A percentile compares a stretch with the other conserved stretches of the same genome.
These are phyloP conservation scores for Cyclostephanos invisitatus DNA, from an alignment of 108 stramenopile species.

Conservation along the genomic window DNA sequence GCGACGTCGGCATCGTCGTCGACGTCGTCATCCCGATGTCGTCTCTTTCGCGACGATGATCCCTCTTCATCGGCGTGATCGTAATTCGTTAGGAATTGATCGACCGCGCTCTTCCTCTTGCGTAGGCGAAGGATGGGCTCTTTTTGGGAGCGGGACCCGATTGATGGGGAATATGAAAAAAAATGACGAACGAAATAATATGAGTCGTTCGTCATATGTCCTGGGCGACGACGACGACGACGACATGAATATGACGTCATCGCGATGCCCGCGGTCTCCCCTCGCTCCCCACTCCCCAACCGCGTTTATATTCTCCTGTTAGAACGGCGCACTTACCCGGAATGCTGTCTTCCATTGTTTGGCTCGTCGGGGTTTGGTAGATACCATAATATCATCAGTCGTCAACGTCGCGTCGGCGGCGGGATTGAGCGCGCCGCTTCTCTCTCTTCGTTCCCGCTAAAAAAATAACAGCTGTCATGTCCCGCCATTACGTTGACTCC, in stretches of 20 bases:
- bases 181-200: too few species aligned
- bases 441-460: too few species aligned
- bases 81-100: background rate
- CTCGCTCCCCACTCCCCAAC: background rate
- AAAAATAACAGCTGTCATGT: too few species aligned
- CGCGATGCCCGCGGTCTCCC: background rate
- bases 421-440: too few species aligned
- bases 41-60: background rate
- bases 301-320: background rate
- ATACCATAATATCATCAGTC: too few species aligned
- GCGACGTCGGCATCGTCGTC: background rate
- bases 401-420: too few species aligned
- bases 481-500: too few species aligned
- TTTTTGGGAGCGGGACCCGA: too few species aligned
- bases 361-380: too few species aligned
- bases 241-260: background rate
- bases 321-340: background rate
- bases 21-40: background rate
- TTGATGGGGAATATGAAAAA: background rate
- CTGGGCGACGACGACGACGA: too few species aligned
- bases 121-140: constrained; percentile 4
- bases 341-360: constrained; percentile 1
- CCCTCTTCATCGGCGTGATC: constrained; percentile 2
- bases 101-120: background rate
- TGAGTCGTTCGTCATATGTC: too few species aligned